Percentiles rank a stretch among this genome's conserved stretches.
Conservation (phyloP, 352 stramenopile genomes). For the Pythium brachiatum region DNA sequence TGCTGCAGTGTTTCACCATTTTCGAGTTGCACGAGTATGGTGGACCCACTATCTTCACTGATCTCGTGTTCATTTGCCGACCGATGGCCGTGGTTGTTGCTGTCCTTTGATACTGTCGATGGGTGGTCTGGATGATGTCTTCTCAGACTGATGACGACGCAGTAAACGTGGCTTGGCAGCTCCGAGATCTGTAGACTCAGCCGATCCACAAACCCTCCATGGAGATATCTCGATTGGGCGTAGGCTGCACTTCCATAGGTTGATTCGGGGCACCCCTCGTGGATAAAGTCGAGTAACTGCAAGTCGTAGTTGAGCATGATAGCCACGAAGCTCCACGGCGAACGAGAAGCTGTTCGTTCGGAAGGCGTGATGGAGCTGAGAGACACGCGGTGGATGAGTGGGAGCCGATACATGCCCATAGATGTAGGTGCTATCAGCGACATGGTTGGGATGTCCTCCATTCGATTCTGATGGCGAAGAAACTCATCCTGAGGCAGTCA, state of each 20-base stretch:
- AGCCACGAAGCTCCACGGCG: constrained; percentile 51
- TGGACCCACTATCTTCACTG: not conserved
- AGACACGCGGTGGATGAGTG: constrained; percentile 41
- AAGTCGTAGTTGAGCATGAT: constrained; percentile 61
- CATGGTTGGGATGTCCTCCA: constrained; percentile 60
- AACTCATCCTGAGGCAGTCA: constrained; percentile 56
- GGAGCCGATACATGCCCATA: constrained; percentile 43
- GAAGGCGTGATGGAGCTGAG: constrained; percentile 42
- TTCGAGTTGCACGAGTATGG: constrained; percentile 42
- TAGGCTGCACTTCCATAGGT: constrained; percentile 33
- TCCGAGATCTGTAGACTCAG: constrained; percentile 37
- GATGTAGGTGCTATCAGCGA: constrained; percentile 46
- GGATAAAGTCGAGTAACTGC: constrained; percentile 61
- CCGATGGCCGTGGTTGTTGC: constrained; percentile 29
- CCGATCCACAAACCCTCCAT: constrained; percentile 52
- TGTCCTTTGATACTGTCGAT: not conserved
- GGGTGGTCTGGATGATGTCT: constrained; percentile 12
- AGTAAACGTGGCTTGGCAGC: constrained; percentile 44
- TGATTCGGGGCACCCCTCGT: constrained; percentile 42
- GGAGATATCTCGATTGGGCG: constrained; percentile 40
- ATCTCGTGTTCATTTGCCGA: constrained; percentile 23
- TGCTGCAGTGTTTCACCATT: constrained; percentile 46
- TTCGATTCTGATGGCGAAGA: constrained; percentile 42
- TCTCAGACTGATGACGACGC: constrained; percentile 51
- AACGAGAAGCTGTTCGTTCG: constrained; percentile 18